Conservation (phyloP, 257 asterid genomes). For the Przewalskia tangutica region DNA sequence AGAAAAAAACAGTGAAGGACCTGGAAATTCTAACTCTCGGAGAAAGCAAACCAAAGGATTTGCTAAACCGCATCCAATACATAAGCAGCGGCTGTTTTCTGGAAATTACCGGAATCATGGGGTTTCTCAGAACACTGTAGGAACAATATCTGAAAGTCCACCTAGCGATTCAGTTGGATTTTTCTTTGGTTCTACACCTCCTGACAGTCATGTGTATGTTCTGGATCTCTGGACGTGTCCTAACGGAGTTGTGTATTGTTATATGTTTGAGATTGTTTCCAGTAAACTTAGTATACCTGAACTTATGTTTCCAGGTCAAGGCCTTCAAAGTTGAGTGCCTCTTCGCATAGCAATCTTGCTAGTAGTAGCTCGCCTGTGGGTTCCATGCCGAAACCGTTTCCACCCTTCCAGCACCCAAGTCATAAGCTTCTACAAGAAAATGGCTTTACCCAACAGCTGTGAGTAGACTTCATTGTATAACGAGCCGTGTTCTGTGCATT, state of each 20-base stretch:
- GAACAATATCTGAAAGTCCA: conserved; percentile 61
- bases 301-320: conserved; percentile 35
- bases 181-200: conserved; percentile 89
- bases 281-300: conserved; percentile 4
- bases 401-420: conserved; percentile 84
- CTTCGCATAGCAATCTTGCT: conserved; percentile 50
- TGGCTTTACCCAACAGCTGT: conserved; percentile 92
- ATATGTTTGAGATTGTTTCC: not conserved
- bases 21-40: conserved; percentile 36
- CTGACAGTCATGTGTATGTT: conserved; percentile 70
- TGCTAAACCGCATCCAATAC: conserved; percentile 48
- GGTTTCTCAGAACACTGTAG: conserved; percentile 31
- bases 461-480: conserved; percentile 26
- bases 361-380: conserved; percentile 80
- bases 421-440: conserved; percentile 85
- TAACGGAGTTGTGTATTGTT: not conserved
- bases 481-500: not conserved
- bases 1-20: conserved; percentile 35
- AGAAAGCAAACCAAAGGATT: conserved; percentile 52
- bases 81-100: conserved; percentile 56
- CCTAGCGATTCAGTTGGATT: conserved; percentile 76
- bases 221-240: not conserved
- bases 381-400: conserved; percentile 73
- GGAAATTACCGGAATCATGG: conserved; percentile 43
- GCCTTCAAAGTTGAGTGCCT: conserved; percentile 61